Base-by-base conservation (phyloP, 2,329 filamentous ascomycete genomes). In the Aspergillus quadrilineatus region DNA sequence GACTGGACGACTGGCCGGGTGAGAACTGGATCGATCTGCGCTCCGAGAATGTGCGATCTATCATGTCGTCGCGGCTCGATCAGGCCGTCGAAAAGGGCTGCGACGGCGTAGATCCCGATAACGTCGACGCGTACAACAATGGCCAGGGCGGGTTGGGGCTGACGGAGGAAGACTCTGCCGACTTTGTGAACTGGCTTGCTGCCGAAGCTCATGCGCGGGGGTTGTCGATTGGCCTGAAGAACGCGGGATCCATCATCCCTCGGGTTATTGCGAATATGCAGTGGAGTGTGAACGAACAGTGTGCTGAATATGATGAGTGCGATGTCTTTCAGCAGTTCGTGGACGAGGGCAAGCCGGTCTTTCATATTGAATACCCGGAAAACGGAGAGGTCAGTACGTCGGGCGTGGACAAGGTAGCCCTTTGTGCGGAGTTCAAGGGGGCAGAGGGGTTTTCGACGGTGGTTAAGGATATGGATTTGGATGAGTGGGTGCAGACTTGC, bases 241-340 rank as follows among this genome's bases (percentile, higher is more conserved):
- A 90, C 66, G 85, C 83, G 1, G 83, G 77, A 8, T 77, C 74
- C 43, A 85, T 90, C 60, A 83, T 89, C 34, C 56, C 68, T 5
- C 59, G 70, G 1, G 79, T 83, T 3, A 70, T 82, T 5, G 69
- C 75, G 30, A 69, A 80, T 5, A 81, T 88, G 52, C 78, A 88
- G 65, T 90, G 87, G 73, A 81, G 79, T 6, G 86, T 90, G 63
- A 88, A 89, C 69, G 88, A 90, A 75, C 81, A 89, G 72, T 90
- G 88, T 68, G 78, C 80, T 14, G 63, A 86, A 67, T 83, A 83
- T 63, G 57, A 73, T 4, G 86, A 89, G 68, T 89, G 87, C 66
- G 73, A 75, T 34, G 79, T 72, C 1, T 89, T 85, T 68, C 70
- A 74, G 2, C 70, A 79, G 3, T 89, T 89, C 65, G 80, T 86